Conservation (phyloP, 306 rosid genomes). For the Castanea sativa region DNA sequence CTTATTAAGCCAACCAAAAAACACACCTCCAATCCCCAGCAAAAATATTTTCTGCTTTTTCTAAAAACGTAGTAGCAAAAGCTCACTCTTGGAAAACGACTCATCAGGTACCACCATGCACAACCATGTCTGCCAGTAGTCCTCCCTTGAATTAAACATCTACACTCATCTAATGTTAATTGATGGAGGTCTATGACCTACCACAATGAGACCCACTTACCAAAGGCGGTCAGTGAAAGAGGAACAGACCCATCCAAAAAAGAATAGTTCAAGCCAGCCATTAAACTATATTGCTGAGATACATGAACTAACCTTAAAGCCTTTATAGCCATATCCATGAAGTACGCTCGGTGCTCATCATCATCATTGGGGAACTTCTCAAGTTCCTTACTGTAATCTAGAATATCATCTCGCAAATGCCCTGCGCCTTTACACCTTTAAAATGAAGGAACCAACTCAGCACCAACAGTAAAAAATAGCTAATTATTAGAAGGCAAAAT, state of each 20-base stretch:
- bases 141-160: neutral
- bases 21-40: neutral
- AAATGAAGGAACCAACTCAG: conserved; percentile 33
- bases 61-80: neutral
- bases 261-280: neutral
- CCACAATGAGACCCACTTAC: neutral
- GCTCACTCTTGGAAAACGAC: neutral
- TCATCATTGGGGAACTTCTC: conserved; percentile 53
- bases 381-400: conserved; percentile 62
- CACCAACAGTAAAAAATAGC: neutral
- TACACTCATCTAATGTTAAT: neutral
- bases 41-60: neutral
- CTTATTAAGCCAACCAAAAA: neutral
- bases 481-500: neutral
- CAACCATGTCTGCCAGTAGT: neutral
- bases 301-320: conserved; percentile 60
- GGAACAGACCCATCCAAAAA: neutral
- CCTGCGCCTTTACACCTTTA: conserved; percentile 87
- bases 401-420: conserved; percentile 81
- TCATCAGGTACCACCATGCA: neutral
- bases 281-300: neutral
- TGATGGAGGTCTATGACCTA: neutral
- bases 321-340: conserved; percentile 78
- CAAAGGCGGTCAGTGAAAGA: neutral
- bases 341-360: conserved; percentile 65